These are phyloP conservation scores for Boletus rex-veris DNA, from an alignment of 768 basidiomycete species.

Conservation along the genomic window DNA sequence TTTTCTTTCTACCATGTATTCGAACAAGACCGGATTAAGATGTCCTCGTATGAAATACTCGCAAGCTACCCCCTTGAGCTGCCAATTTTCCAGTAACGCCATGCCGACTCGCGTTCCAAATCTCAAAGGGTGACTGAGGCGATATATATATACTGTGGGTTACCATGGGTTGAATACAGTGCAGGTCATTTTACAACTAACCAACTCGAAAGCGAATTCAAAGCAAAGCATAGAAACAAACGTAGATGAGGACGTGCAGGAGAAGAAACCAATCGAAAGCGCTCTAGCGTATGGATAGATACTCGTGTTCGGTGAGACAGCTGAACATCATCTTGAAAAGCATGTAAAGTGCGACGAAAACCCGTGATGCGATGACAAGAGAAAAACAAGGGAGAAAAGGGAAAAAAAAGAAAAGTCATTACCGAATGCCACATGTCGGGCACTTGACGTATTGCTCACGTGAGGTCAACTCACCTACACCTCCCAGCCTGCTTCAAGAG, in stretches of 20 bases:
- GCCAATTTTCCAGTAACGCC: too few species aligned
- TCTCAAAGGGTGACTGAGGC: too few species aligned
- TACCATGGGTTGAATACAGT: too few species aligned
- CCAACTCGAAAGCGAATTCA: not conserved
- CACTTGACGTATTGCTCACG: not conserved
- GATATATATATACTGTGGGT: too few species aligned
- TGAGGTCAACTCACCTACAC: not conserved
- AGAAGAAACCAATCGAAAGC: not conserved
- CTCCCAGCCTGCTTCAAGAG: conserved; percentile 17
- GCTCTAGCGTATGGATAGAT: too few species aligned
- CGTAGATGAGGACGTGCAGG: not conserved
- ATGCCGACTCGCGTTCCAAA: too few species aligned
- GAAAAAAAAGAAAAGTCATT: not conserved
- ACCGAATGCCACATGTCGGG: too few species aligned
- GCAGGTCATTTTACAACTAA: not conserved
- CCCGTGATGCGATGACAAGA: not conserved
- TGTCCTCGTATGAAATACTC: too few species aligned
- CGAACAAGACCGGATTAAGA: too few species aligned
- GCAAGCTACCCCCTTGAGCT: too few species aligned
- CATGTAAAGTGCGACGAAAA: too few species aligned
- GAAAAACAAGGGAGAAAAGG: not conserved
- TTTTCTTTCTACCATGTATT: too few species aligned
- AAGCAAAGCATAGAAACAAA: not conserved
- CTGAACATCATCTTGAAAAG: not conserved
- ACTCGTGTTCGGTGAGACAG: not conserved